Percentiles rank a stretch among this genome's conserved stretches.
These are phyloP conservation scores for Sporobolomyces pararoseus DNA, from an alignment of 768 basidiomycete genomes.

Conservation along the genomic window DNA sequence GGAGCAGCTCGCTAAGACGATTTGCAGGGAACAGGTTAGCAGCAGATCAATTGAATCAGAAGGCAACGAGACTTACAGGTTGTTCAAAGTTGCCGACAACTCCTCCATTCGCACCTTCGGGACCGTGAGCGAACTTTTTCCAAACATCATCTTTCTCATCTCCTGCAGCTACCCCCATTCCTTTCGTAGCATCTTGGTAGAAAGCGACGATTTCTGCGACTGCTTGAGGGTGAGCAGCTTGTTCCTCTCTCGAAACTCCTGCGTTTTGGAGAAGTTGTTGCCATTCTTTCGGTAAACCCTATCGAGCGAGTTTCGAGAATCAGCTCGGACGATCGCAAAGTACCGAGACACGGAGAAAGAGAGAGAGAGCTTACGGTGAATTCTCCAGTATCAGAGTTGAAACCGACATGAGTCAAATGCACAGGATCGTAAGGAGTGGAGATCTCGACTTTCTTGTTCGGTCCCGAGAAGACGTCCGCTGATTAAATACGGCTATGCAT, in stretches of 20 bases:
- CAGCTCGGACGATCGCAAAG: background rate
- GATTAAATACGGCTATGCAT: background rate
- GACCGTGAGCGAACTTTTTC: conserved; percentile 59
- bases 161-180: conserved; percentile 56
- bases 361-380: conserved; percentile 59
- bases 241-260: conserved; percentile 87
- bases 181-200: conserved; percentile 62
- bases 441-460: conserved; percentile 62
- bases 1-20: conserved; percentile 33
- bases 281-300: conserved; percentile 95
- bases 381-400: conserved; percentile 97
- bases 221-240: conserved; percentile 95
- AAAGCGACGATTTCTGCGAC: conserved; percentile 99
- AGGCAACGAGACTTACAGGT: conserved; percentile 25
- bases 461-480: conserved; percentile 42
- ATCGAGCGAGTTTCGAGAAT: background rate
- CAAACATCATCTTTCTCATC: conserved; percentile 58
- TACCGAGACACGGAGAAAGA: background rate
- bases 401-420: conserved; percentile 97
- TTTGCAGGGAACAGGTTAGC: no score
- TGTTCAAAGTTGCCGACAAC: conserved; percentile 35
- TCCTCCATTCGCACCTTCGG: conserved; percentile 8
- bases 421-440: conserved; percentile 98
- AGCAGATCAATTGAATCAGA: background rate
- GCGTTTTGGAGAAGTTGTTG: conserved; percentile 86